Percentiles rank a stretch among this genome's conserved stretches.
phyloP scores from a whole-genome alignment of 1,284 basidiomycete genomes.

The Amylostereum areolatum region DNA sequence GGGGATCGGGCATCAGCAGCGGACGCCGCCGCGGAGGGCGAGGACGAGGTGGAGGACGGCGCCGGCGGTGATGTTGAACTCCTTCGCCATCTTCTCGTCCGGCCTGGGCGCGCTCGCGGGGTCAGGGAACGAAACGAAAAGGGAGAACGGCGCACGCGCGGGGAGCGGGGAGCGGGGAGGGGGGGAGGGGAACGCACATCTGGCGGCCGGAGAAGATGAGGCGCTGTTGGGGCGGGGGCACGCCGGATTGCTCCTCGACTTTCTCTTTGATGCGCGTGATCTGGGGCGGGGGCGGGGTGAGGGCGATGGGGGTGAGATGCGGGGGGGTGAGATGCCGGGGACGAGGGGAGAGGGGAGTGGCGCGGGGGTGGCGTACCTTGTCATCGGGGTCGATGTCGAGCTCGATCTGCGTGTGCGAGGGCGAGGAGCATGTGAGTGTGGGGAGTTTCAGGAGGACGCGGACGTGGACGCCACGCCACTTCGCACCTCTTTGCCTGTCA shows the following conservation, averaged over 20 bases:
- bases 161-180: no score
- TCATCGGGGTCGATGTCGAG: conserved; percentile 92
- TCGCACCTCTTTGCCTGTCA: conserved; percentile 86
- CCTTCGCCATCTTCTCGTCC: conserved; percentile 86
- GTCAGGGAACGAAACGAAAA: conserved; percentile 1
- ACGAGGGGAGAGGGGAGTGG: no score
- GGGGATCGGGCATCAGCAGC: no score
- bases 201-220: conserved; percentile 94
- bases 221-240: conserved; percentile 95
- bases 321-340: no score
- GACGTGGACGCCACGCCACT: conserved; percentile 14
- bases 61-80: conserved; percentile 78
- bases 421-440: not conserved
- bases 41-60: conserved; percentile 90
- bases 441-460: conserved; percentile 1
- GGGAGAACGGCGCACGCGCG: no score
- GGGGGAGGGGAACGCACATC: conserved; percentile 59
- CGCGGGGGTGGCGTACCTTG: conserved; percentile 62
- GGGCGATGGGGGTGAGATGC: not conserved
- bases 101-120: conserved; percentile 33
- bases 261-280: conserved; percentile 96
- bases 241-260: conserved; percentile 98
- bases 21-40: conserved; percentile 89
- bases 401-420: conserved; percentile 63
- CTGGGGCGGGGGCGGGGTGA: conserved; percentile 33